Evolutionary conservation across 2,329 filamentous ascomycete genomes (phyloP).

Genomic region (Trichoderma sp.): DNA sequence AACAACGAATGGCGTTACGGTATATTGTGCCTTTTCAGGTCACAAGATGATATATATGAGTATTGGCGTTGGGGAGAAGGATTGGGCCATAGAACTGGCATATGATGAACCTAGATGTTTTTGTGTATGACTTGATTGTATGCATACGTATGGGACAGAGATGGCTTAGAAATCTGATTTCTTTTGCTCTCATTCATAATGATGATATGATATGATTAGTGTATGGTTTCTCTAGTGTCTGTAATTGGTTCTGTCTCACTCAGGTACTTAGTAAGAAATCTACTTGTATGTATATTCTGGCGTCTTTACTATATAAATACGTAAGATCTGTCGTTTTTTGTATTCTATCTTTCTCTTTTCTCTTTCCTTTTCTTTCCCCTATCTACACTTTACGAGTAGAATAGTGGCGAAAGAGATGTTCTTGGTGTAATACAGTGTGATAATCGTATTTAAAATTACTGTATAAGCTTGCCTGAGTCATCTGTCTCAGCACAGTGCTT

Average conservation of each 20-base stretch:
- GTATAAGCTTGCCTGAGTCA: background rate
- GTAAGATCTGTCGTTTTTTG: too few relatives aligned
- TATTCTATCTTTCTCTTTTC: too few relatives aligned
- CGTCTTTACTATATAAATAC: background rate
- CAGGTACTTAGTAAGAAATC: background rate
- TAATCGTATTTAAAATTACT: background rate
- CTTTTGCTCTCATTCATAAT: background rate
- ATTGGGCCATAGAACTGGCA: background rate
- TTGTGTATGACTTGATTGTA: constrained; percentile 22
- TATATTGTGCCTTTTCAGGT: background rate
- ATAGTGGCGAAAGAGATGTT: background rate
- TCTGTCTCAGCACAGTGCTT: constrained; percentile 17
- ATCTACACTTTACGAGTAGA: background rate
- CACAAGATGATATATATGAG: background rate
- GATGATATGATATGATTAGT: background rate
- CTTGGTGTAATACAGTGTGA: background rate
- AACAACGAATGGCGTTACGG: background rate
- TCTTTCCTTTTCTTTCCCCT: background rate
- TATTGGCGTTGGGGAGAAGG: constrained; percentile 17
- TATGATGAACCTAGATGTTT: background rate
- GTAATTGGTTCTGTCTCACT: background rate
- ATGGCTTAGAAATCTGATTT: background rate
- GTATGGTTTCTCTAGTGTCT: background rate
- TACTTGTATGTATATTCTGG: background rate
- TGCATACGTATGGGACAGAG: background rate